Percentiles rank a stretch among this genome's conserved stretches.
Conservation (phyloP, 73 alveolate genomes). For the Stentor roeselii region DNA sequence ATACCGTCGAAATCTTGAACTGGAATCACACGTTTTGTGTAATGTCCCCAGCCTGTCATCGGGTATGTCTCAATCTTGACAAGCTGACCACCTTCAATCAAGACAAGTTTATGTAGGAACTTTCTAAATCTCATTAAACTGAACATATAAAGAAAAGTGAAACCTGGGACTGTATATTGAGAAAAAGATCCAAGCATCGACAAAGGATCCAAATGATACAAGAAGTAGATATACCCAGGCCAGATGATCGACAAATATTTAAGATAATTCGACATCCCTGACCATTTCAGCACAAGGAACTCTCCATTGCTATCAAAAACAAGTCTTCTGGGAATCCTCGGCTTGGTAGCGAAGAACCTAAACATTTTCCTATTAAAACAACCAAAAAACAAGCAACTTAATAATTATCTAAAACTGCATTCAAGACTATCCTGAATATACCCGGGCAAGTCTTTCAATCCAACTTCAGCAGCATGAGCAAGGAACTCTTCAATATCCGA, state of each 20-base stretch:
- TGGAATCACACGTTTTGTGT: not conserved
- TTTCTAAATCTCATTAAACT: not conserved
- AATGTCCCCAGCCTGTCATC: conserved; percentile 9
- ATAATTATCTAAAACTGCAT: not conserved
- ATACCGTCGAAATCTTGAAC: not conserved
- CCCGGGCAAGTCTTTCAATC: not conserved
- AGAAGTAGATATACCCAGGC: conserved; percentile 4
- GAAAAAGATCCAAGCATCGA: not conserved
- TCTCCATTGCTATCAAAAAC: conserved; percentile 1
- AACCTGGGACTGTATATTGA: not conserved
- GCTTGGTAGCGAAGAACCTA: not conserved
- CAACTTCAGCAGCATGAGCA: not conserved
- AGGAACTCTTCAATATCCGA: not conserved
- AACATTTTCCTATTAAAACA: not conserved
- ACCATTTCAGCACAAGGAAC: not conserved
- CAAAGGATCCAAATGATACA: not conserved
- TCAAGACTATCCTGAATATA: not conserved
- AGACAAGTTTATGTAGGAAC: not conserved
- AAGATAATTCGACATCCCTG: not conserved
- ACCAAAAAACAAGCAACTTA: not conserved
- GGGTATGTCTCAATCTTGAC: conserved; percentile 7
- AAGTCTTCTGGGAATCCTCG: not conserved
- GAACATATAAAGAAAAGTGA: not conserved
- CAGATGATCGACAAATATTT: not conserved
- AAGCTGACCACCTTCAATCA: not conserved